Evolutionary conservation across 352 stramenopile species (phyloP).

Genomic region (Phytophthora agathidicida): DNA sequence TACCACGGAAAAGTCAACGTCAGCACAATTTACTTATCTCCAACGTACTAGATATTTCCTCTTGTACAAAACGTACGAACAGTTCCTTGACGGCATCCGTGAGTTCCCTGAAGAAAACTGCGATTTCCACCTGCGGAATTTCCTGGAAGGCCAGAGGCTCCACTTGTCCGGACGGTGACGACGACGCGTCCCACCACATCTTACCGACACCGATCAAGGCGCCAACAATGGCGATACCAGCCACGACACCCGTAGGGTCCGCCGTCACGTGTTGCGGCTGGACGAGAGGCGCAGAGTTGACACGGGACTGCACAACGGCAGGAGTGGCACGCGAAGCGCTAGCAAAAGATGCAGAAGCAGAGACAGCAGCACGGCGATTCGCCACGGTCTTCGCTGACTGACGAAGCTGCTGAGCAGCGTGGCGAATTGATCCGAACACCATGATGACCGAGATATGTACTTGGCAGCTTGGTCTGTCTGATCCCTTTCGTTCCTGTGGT

Average conservation of each 20-base stretch:
- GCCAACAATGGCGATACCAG: constrained; percentile 69
- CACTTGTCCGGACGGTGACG: constrained; percentile 12
- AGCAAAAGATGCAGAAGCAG: constrained; percentile 8
- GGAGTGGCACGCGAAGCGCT: neutral
- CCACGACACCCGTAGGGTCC: constrained; percentile 71
- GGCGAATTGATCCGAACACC: constrained; percentile 35
- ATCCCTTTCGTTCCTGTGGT: constrained; percentile 24
- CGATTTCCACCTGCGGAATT: constrained; percentile 66
- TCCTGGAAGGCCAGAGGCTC: constrained; percentile 44
- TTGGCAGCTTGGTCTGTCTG: too few relatives aligned
- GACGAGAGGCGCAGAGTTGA: constrained; percentile 2
- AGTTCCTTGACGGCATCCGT: constrained; percentile 64
- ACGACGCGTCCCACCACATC: constrained; percentile 87
- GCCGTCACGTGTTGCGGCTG: constrained; percentile 40
- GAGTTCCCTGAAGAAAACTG: constrained; percentile 77
- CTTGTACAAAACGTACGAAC: constrained; percentile 53
- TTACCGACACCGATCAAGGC: constrained; percentile 78
- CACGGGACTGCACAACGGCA: constrained; percentile 15
- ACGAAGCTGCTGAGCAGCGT: constrained; percentile 33
- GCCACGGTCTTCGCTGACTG: constrained; percentile 9
- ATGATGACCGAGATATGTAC: constrained; percentile 9
- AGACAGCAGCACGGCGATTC: constrained; percentile 6
- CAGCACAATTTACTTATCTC: too few relatives aligned
- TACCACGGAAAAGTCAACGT: constrained; percentile 24
- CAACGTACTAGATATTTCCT: neutral